Base-by-base conservation (phyloP, 495 filamentous ascomycete species). In the Penicillium crystallinum region DNA sequence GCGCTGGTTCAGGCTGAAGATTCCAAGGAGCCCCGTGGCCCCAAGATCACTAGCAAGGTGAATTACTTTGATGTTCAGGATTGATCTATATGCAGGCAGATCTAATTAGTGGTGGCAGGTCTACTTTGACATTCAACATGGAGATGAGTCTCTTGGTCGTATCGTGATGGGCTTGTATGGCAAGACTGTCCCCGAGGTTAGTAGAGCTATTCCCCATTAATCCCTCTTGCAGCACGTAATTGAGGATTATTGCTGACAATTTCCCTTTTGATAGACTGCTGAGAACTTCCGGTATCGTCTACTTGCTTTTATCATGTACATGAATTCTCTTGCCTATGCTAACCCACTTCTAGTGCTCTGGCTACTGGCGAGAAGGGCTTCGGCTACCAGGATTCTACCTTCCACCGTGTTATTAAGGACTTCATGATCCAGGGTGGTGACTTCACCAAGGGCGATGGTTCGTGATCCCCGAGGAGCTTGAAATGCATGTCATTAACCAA, bases 351-450 rank as follows among this genome's bases (percentile, higher is more conserved):
- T 30, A 82, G 84, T 61, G 91, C 89, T 71, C 81, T 99, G 56
- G 89, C 91, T 60, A 97, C 93, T 52, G 93, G 93, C 56, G 91
- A 99, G 84, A 89, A 97, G 75, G 93, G 89, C 63, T 97, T 87
- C 66, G 93, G 93, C 50, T 98, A 97, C 70, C 84, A 97, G 71
- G 91, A 90, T 30, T 96, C 91, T 19, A 83, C 74, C 68, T 98
- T 98, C 86, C 93, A 98, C 83, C 89, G 93, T 74, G 95, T 98
- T 64, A 98, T 98, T 78, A 91, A 92, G 78, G 64, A 87, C 50
- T 98, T 98, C 79, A 98, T 98, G 93, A 96, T 97, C 69, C 93
- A 98, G 77, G 93, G 93, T 68, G 93, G 95, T 75, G 95, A 99
- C 77, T 99, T 99, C 77, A 99, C 95, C 70, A 89, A 85, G 55